Conservation (phyloP, 495 filamentous ascomycete genomes). For the Lepraria neglecta region DNA sequence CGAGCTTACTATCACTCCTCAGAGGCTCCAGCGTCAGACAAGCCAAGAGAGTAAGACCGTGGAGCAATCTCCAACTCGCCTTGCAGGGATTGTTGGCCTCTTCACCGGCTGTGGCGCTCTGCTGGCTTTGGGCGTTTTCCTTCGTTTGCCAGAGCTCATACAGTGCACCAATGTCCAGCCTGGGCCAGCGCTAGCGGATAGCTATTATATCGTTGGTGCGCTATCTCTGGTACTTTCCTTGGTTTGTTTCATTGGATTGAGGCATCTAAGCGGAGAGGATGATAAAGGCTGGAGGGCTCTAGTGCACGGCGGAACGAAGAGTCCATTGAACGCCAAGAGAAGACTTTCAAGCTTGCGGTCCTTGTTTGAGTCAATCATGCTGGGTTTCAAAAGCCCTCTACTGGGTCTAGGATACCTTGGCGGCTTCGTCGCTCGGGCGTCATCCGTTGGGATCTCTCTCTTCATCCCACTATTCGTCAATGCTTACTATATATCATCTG, state of each 20-base stretch:
- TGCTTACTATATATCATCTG: conserved; percentile 74
- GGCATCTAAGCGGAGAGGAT: conserved; percentile 69
- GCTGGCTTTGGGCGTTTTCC: conserved; percentile 69
- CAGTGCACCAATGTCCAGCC: conserved; percentile 58
- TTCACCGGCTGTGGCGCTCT: conserved; percentile 91
- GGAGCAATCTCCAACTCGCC: conserved; percentile 46
- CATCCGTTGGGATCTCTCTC: conserved; percentile 88
- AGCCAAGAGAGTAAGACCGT: not conserved
- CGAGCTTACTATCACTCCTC: conserved; percentile 57
- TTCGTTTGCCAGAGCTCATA: conserved; percentile 79
- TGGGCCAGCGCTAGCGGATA: conserved; percentile 62
- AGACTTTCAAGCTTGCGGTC: conserved; percentile 15
- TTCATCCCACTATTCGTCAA: conserved; percentile 93
- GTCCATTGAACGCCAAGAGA: not conserved
- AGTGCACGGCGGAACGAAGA: not conserved
- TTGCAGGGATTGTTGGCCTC: conserved; percentile 85
- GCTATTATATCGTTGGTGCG: conserved; percentile 75
- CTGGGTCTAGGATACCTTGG: conserved; percentile 87
- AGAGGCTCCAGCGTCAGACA: conserved; percentile 33
- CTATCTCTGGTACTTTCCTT: conserved; percentile 66
- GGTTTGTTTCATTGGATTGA: conserved; percentile 74
- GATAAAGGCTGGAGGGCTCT: conserved; percentile 53
- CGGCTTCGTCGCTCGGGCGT: conserved; percentile 90
- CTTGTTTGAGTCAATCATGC: conserved; percentile 55
- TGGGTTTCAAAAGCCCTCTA: conserved; percentile 67